These are phyloP conservation scores for Solanum corneliomulleri DNA, from an alignment of 257 asterid genomes.

Conservation along the genomic window DNA sequence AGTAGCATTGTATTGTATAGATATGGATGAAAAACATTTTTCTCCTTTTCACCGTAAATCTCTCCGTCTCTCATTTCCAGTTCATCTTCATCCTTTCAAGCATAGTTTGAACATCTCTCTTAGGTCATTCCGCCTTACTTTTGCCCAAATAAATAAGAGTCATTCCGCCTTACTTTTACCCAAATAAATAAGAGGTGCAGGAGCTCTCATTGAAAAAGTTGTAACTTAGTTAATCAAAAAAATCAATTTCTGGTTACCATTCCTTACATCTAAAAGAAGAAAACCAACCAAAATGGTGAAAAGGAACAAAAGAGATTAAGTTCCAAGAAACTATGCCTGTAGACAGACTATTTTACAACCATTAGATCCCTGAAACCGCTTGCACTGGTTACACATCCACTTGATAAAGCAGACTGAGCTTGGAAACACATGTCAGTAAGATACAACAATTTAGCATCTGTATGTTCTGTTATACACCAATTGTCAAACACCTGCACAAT, in stretches of 20 bases:
- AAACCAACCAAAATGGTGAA: background rate
- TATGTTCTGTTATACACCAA: background rate
- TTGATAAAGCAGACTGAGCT: background rate
- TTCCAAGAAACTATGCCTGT: background rate
- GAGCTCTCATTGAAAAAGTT: background rate
- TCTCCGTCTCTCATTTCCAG: too few species aligned
- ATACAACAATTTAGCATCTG: background rate
- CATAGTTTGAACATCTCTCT: too few species aligned
- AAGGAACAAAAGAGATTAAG: background rate
- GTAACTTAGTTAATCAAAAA: background rate
- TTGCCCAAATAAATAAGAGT: background rate
- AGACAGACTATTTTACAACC: background rate
- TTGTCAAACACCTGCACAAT: background rate
- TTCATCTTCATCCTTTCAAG: too few species aligned
- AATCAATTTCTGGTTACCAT: background rate
- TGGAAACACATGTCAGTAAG: background rate
- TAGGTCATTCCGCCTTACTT: background rate
- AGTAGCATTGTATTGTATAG: too few species aligned
- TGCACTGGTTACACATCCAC: background rate
- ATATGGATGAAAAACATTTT: too few species aligned
- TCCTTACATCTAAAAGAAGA: background rate
- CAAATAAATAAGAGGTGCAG: background rate
- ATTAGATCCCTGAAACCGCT: background rate
- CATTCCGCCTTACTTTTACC: background rate
- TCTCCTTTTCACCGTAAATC: too few species aligned